Conservation (phyloP, 495 filamentous ascomycete species). For the Staphylotrichum tortipilum region DNA sequence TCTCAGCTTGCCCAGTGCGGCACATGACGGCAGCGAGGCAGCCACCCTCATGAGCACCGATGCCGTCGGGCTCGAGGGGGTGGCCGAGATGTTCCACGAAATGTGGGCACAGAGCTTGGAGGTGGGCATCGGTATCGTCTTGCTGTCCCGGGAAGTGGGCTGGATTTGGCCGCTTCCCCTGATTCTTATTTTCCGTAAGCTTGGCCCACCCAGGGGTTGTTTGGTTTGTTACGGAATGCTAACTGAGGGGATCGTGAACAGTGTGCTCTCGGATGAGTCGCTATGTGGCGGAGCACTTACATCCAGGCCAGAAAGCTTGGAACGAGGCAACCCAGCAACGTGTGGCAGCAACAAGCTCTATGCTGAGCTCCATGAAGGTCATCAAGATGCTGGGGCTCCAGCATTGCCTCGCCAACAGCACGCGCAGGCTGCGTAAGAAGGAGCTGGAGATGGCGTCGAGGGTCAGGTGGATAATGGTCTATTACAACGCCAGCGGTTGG, state of each 20-base stretch:
- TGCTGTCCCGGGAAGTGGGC: slow-evolving; percentile 51
- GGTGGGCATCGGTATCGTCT: slow-evolving; percentile 49
- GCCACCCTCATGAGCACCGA: slow-evolving; percentile 55
- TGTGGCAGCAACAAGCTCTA: slow-evolving; percentile 42
- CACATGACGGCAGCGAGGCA: slow-evolving; percentile 42
- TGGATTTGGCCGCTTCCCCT: slow-evolving; percentile 48
- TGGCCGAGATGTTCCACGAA: slow-evolving; percentile 32
- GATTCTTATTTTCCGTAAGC: slow-evolving; percentile 45
- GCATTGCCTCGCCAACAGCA: background rate
- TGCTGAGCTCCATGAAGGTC: slow-evolving; percentile 49
- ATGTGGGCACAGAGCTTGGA: slow-evolving; percentile 48
- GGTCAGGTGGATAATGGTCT: slow-evolving; percentile 32
- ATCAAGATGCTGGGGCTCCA: slow-evolving; percentile 56
- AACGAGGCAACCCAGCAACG: slow-evolving; percentile 45
- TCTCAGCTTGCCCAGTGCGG: slow-evolving; percentile 32
- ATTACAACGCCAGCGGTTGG: slow-evolving; percentile 38
- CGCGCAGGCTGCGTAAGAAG: background rate
- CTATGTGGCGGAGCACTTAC: slow-evolving; percentile 39
- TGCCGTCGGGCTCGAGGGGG: slow-evolving; percentile 19
- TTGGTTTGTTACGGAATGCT: too few relatives aligned
- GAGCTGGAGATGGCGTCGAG: background rate
- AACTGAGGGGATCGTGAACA: background rate
- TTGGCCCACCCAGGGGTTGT: background rate
- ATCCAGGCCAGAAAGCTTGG: slow-evolving; percentile 41
- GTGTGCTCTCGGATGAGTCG: slow-evolving; percentile 36